These are phyloP conservation scores for Monarda citriodora DNA, from an alignment of 305 asterid genomes.

Conservation along the genomic window DNA sequence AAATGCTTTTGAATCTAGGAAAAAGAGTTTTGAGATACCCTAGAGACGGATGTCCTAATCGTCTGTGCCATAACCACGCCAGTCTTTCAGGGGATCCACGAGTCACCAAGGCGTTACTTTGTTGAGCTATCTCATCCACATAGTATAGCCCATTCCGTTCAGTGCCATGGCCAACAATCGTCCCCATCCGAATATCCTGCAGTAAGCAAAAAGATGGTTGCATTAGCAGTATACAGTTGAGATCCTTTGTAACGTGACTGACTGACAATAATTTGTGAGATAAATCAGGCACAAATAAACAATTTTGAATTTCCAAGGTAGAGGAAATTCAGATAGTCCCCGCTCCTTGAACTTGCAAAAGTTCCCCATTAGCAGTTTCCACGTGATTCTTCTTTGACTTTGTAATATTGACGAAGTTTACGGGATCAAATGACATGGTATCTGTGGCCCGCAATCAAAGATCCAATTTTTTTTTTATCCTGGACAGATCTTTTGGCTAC, in stretches of 20 bases:
- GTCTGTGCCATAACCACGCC: slow-evolving; percentile 3
- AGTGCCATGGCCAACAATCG: neutral
- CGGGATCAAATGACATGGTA: neutral
- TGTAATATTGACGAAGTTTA: neutral
- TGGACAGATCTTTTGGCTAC: neutral
- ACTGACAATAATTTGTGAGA: neutral
- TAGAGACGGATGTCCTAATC: neutral
- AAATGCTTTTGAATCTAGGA: neutral
- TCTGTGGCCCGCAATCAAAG: neutral
- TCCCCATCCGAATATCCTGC: neutral
- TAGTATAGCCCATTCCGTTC: neutral
- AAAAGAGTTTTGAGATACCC: neutral
- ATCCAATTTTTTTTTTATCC: neutral
- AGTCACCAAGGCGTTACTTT: neutral
- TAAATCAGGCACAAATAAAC: neutral
- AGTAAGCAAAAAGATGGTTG: neutral
- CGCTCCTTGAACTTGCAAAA: neutral
- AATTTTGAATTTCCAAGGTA: neutral
- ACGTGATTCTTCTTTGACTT: neutral
- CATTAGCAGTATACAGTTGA: neutral
- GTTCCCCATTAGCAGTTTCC: neutral
- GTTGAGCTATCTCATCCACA: slow-evolving; percentile 1
- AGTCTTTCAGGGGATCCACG: neutral
- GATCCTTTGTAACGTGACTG: neutral
- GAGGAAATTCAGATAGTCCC: neutral